These are phyloP conservation scores for Ochetophila trinervis DNA, from an alignment of 306 rosid genomes.

Conservation along the genomic window DNA sequence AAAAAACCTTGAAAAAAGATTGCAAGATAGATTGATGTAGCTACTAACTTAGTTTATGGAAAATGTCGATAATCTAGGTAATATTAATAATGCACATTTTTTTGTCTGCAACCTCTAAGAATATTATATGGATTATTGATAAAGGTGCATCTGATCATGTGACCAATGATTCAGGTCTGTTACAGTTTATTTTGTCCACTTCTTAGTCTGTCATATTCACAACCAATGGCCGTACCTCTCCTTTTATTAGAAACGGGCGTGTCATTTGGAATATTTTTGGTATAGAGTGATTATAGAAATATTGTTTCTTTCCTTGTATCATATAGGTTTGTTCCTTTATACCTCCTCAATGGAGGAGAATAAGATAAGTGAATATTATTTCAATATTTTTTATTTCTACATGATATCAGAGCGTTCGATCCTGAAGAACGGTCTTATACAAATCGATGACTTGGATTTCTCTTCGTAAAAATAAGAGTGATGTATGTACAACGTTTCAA, in stretches of 20 bases:
- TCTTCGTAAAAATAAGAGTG: neutral
- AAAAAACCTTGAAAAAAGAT: conserved; percentile 1
- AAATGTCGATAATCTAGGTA: neutral
- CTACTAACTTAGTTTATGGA: neutral
- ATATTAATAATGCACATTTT: neutral
- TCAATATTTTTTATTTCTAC: too few species aligned
- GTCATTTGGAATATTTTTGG: too few species aligned
- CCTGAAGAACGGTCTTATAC: too few species aligned
- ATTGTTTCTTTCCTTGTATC: too few species aligned
- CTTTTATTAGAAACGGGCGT: neutral
- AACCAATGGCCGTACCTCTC: neutral
- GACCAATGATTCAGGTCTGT: neutral
- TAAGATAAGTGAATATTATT: too few species aligned
- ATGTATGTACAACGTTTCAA: neutral
- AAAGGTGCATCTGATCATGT: conserved; percentile 8
- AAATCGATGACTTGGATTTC: conserved; percentile 21
- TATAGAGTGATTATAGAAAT: too few species aligned
- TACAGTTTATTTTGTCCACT: neutral
- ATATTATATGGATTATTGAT: conserved; percentile 14
- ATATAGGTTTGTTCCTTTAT: too few species aligned
- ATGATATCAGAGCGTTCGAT: too few species aligned
- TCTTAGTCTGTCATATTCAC: neutral
- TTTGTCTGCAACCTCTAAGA: neutral
- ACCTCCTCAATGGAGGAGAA: too few species aligned
- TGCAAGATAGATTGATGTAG: neutral